Percentiles rank a stretch among this genome's conserved stretches.
These are phyloP conservation scores for Gossypium davidsonii DNA, from an alignment of 441 rosid genomes.

Conservation along the genomic window DNA sequence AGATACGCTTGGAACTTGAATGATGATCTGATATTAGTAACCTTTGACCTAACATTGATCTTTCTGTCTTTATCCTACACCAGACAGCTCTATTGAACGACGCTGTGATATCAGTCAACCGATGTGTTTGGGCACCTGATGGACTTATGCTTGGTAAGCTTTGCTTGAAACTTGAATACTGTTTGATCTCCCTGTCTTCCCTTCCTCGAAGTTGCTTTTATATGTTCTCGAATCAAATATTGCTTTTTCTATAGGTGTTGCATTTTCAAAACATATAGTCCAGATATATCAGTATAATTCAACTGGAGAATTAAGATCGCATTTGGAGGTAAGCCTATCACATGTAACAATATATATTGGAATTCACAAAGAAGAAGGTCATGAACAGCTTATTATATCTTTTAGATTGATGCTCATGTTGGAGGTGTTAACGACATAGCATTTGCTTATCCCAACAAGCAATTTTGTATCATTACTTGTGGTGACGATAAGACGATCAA, in stretches of 20 bases:
- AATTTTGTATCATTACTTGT: conserved; percentile 51
- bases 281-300: conserved; percentile 57
- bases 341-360: not conserved
- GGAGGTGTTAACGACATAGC: conserved; percentile 66
- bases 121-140: conserved; percentile 48
- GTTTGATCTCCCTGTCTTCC: not conserved
- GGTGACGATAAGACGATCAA: conserved; percentile 81
- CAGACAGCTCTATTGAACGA: conserved; percentile 38
- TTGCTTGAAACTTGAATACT: not conserved
- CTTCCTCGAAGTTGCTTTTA: not conserved
- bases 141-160: conserved; percentile 44
- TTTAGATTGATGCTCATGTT: conserved; percentile 58
- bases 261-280: conserved; percentile 62
- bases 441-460: conserved; percentile 55
- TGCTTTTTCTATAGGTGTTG: conserved; percentile 44
- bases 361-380: conserved; percentile 11
- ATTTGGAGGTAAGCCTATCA: conserved; percentile 43
- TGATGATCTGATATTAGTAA: not conserved
- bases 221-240: conserved; percentile 2
- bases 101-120: conserved; percentile 40
- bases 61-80: not conserved
- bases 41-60: not conserved
- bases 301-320: conserved; percentile 47
- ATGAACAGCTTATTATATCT: conserved; percentile 6
- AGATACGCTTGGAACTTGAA: not conserved